Evolutionary conservation across 2,329 filamentous ascomycete species (phyloP).

Genomic region (Phialophora verrucosa): DNA sequence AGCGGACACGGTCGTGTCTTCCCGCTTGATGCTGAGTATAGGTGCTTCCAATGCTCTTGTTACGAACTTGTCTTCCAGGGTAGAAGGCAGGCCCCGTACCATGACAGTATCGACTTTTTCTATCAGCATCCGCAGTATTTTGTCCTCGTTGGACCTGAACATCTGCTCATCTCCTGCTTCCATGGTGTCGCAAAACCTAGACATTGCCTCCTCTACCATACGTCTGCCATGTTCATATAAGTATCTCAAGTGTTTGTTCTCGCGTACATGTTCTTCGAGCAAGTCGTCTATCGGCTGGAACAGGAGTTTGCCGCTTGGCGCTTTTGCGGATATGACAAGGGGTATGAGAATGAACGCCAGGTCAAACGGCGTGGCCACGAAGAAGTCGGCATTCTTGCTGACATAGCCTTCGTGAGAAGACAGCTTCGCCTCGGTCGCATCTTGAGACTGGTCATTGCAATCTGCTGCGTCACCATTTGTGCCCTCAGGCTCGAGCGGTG

Average conservation of each 20-base stretch:
- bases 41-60: constrained; percentile 76
- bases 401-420: constrained; percentile 56
- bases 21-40: constrained; percentile 69
- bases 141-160: constrained; percentile 77
- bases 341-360: constrained; percentile 83
- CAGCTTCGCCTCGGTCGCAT: constrained; percentile 13
- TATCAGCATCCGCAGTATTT: constrained; percentile 69
- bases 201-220: constrained; percentile 69
- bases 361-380: constrained; percentile 83
- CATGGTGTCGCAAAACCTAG: constrained; percentile 76
- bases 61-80: constrained; percentile 86
- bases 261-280: constrained; percentile 52
- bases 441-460: constrained; percentile 23
- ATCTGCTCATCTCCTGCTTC: constrained; percentile 83
- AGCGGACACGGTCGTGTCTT: constrained; percentile 50
- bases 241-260: constrained; percentile 50
- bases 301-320: constrained; percentile 50
- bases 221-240: constrained; percentile 47
- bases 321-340: constrained; percentile 60
- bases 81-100: constrained; percentile 70
- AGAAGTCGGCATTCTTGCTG: constrained; percentile 73
- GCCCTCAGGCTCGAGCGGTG: constrained; percentile 29
- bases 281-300: constrained; percentile 59
- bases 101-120: constrained; percentile 74
- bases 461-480: background rate